Base-by-base conservation (phyloP, 176 grass and related monocot species). In the Bonia amplexicaulis region DNA sequence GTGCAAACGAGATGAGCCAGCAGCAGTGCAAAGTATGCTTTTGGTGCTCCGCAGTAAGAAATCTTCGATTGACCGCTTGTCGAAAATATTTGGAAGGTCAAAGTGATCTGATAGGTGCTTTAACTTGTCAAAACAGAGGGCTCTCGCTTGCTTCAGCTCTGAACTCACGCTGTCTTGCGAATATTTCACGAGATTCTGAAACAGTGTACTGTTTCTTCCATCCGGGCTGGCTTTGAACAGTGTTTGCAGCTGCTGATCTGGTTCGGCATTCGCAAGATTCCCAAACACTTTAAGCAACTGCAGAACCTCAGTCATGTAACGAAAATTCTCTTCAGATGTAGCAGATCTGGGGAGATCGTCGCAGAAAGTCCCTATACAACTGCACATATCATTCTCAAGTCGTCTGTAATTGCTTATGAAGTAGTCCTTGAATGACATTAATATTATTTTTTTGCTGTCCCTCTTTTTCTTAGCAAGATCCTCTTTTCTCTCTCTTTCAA, bases 11-110 rank as follows among this genome's bases (percentile, higher is more conserved):
- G 47, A 85, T 0, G 92, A 90, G 77, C 81, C 93, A 0, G 72
- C 88, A 0, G 95, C 90, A 0, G 92, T 97, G 66, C 87, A 97
- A 31, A 97, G 88, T n/a, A 97, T 44, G 71, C 80, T 79, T 46
- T 73, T 87, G 0, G 80, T 59, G 1, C 41, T 88, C 39, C 78
- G 73, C n/a, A 94, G 84, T 47, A 90, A 41, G 73, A 94, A 92
- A 0, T 82, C 39, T 39, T 76, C 69, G n/a, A 92, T 85, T 0
- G 47, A 33, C 4, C 44, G n/a, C 54, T 4, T 71, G 0, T 87
- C 89, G 0, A 46, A 92, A n/a, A 74, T 64, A 0, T 85, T 41
- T 0, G 87, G 87, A 39, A 89, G 66, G 23, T 51, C 10, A 7
- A 92, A 94, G 40, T 76, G 15, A 2, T 1, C 9, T 0, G 92